phyloP scores from a whole-genome alignment of 1,284 basidiomycete genomes.

The Marasmius tenuissimus region DNA sequence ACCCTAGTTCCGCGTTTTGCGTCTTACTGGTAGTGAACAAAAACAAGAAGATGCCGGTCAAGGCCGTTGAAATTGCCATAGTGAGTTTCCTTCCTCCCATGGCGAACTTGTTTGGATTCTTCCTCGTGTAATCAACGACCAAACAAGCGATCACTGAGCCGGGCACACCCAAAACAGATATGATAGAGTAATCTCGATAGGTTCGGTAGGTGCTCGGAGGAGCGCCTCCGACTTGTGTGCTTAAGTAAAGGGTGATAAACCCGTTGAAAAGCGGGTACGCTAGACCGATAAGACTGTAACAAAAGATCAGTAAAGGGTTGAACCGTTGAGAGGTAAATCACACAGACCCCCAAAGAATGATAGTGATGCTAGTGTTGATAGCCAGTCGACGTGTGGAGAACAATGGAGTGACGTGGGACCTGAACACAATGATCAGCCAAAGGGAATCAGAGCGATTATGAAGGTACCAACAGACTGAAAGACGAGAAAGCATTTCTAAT shows the following conservation, averaged over 20 bases:
- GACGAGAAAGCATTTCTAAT: conserved; percentile 40
- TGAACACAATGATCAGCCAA: conserved; percentile 16
- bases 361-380: conserved; percentile 51
- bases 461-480: conserved; percentile 34
- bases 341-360: conserved; percentile 52
- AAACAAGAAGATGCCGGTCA: conserved; percentile 60
- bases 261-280: conserved; percentile 60
- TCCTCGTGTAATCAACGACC: conserved; percentile 52
- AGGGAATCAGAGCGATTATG: neutral
- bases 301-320: neutral
- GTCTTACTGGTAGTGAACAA: conserved; percentile 57
- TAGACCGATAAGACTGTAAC: conserved; percentile 48
- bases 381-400: conserved; percentile 51
- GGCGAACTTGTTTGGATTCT: conserved; percentile 24
- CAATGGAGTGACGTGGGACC: conserved; percentile 49
- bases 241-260: conserved; percentile 55
- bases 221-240: conserved; percentile 33
- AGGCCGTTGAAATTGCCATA: conserved; percentile 47
- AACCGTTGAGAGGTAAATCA: neutral
- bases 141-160: conserved; percentile 57
- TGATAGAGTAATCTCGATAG: conserved; percentile 52
- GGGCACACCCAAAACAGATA: conserved; percentile 53
- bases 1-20: conserved; percentile 46
- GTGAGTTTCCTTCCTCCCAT: conserved; percentile 52
- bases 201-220: conserved; percentile 31